Conservation (phyloP, 1,284 basidiomycete genomes). For the Tetrapyrgos nigripes region DNA sequence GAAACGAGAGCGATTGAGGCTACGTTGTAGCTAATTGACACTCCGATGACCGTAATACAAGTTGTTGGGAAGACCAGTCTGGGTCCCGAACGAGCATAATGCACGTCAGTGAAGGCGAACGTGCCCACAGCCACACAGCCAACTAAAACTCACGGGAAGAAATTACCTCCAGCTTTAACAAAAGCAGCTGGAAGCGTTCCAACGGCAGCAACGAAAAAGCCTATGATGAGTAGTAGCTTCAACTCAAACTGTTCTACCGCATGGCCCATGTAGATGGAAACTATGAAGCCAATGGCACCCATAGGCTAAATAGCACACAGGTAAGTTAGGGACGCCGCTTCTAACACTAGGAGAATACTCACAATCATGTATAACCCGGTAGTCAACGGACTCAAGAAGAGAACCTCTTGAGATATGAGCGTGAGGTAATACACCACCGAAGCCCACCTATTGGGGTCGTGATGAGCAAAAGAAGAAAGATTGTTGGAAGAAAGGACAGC, state of each 20-base stretch:
- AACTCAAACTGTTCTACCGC: slow-evolving; percentile 7
- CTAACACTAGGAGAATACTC: not conserved
- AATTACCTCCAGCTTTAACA: slow-evolving; percentile 1
- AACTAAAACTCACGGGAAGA: not conserved
- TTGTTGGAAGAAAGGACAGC: too few relatives aligned
- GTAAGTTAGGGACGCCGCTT: not conserved
- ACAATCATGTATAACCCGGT: slow-evolving; percentile 8
- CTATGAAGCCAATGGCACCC: slow-evolving; percentile 1
- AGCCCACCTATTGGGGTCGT: not conserved
- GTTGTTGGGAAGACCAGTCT: slow-evolving; percentile 2
- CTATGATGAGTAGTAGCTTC: not conserved
- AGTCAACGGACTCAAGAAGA: slow-evolving; percentile 3
- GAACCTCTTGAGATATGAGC: slow-evolving; percentile 7
- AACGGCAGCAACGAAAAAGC: not conserved
- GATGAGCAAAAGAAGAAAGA: not conserved
- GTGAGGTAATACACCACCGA: slow-evolving; percentile 6
- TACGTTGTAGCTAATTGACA: slow-evolving; percentile 4
- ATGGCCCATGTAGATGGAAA: not conserved
- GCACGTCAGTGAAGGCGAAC: too few relatives aligned
- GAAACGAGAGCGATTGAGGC: slow-evolving; percentile 9
- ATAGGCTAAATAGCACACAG: not conserved
- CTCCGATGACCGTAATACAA: not conserved
- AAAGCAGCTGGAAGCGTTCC: slow-evolving; percentile 8
- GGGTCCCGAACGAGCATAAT: not conserved
- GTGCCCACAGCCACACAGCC: not conserved